Base-by-base conservation (phyloP, 1,284 basidiomycete species). In the Cutaneotrichosporon sp. region DNA sequence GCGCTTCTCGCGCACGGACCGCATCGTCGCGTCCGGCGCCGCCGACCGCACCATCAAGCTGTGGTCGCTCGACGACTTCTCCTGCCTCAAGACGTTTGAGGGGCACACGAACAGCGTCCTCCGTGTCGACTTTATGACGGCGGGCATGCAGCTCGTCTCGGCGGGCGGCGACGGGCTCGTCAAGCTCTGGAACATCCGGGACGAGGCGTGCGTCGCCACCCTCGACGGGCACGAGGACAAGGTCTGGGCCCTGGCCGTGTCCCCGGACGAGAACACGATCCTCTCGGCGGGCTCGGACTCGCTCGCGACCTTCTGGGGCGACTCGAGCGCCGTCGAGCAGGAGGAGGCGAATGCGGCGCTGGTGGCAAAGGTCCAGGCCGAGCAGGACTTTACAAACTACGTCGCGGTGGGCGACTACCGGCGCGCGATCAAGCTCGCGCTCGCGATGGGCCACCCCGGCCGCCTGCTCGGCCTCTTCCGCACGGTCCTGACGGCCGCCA, bases 41-140 rank as follows among this genome's bases (percentile, higher is more conserved):
- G 94, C 95, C 2, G 97, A 99, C 81, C 90, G 92, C 78, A 94
- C 92, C 0, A 85, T 98, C 66, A 92, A 90, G 75, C 80, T 99
- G 27, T 99, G 97, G 97, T 92, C 84, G 74, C 79, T 98, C 63
- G 90, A 93, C 67, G 92, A 95, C 74, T 95, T 89, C 77, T 86
- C 88, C 25, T 95, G 94, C 75, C 78, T 95, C 62, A 94, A 93
- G 84, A 98, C 95, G 31, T 93, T 97, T 69, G 95, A 97, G 80
- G 94, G 95, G 0, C 97, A 99, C 78, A 93, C 93, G 5, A 97
- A 97, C 79, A 93, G 92, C 5, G 93, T 99, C n/a, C 81, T 99
- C 52, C 84, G 94, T 43, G 89, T 98, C 25, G 90, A 92, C 70
- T 99, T 97, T 77, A 74, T 97, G 47, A 90, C 89, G 66, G 73